A percentile compares a stretch with the other conserved stretches of the same genome.
These are phyloP conservation scores for Escallonia herrerae DNA, from an alignment of 129 eudicot genomes.

Conservation along the genomic window DNA sequence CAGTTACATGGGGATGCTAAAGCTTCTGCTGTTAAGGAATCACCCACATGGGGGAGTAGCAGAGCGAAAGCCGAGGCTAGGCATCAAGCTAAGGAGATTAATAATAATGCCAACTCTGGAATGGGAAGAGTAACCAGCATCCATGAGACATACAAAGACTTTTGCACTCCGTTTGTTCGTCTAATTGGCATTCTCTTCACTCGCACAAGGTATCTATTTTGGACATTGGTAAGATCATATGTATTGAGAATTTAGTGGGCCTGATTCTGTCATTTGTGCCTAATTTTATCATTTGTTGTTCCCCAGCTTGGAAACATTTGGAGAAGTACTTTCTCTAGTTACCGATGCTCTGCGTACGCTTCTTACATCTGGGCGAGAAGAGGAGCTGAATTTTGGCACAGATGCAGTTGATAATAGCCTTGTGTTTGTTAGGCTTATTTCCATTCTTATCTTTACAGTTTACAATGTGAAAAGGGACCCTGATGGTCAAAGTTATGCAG, in stretches of 20 bases:
- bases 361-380: slow-evolving; percentile 49
- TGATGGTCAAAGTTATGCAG: slow-evolving; percentile 61
- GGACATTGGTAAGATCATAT: background rate
- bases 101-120: slow-evolving; percentile 12
- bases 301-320: slow-evolving; percentile 56
- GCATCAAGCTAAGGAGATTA: slow-evolving; percentile 17
- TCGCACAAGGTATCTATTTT: slow-evolving; percentile 51
- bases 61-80: slow-evolving; percentile 23
- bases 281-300: background rate
- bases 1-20: slow-evolving; percentile 34
- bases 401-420: slow-evolving; percentile 43
- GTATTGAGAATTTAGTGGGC: no score
- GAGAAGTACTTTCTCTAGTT: slow-evolving; percentile 38
- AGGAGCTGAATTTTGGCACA: slow-evolving; percentile 33
- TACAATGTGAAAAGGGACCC: slow-evolving; percentile 41
- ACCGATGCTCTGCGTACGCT: slow-evolving; percentile 36
- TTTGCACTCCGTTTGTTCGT: slow-evolving; percentile 47
- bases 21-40: slow-evolving; percentile 22
- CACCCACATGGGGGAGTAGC: slow-evolving; percentile 22
- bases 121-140: slow-evolving; percentile 22
- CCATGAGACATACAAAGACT: slow-evolving; percentile 32
- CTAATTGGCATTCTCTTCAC: slow-evolving; percentile 61
- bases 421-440: slow-evolving; percentile 38
- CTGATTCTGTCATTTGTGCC: background rate
- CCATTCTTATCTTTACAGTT: slow-evolving; percentile 49